Conservation (phyloP, 2,329 filamentous ascomycete genomes). For the Cytospora schulzeri region DNA sequence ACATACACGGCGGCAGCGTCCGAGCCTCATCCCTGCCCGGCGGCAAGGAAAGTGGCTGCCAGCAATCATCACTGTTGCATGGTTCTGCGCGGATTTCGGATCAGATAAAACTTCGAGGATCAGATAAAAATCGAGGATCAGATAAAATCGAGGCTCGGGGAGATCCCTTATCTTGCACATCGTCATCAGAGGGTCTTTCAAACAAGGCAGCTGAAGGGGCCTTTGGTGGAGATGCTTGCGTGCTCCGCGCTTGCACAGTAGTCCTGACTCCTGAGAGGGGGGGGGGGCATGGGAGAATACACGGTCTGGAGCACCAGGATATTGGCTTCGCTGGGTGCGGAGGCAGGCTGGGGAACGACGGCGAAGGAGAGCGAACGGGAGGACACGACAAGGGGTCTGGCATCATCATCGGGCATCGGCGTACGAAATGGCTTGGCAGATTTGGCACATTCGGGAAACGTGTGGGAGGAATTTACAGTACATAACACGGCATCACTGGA, state of each 20-base stretch:
- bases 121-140: background rate
- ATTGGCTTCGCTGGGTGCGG: background rate
- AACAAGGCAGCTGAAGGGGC: slow-evolving; percentile 11
- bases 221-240: slow-evolving; percentile 21
- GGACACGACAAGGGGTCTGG: slow-evolving; percentile 15
- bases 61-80: background rate
- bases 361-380: background rate
- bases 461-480: background rate
- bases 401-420: slow-evolving; percentile 20
- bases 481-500: slow-evolving; percentile 8
- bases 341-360: background rate
- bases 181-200: background rate
- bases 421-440: background rate
- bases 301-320: background rate
- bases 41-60: slow-evolving; percentile 12
- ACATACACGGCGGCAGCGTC: slow-evolving; percentile 18
- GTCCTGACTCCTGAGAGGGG: background rate
- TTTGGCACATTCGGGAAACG: background rate
- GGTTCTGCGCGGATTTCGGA: background rate
- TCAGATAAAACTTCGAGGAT: background rate
- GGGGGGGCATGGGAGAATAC: background rate
- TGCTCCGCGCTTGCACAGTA: slow-evolving; percentile 12
- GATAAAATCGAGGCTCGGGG: background rate
- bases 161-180: background rate
- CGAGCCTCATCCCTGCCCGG: background rate